Conservation (phyloP, 1,284 basidiomycete genomes). For the Leccinum huronense region DNA sequence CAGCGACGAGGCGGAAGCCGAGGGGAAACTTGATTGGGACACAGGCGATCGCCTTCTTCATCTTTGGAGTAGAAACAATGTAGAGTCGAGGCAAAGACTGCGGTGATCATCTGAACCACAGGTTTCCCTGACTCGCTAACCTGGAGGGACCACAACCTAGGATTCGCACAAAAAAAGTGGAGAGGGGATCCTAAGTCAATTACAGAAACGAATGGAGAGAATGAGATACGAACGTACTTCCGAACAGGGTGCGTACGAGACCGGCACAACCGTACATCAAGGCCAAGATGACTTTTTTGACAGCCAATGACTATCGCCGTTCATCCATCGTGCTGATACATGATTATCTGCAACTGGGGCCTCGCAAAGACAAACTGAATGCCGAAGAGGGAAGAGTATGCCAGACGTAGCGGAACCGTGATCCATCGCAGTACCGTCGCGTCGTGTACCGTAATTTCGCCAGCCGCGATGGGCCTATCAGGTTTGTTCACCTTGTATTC, state of each 20-base stretch:
- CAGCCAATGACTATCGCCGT: constrained; percentile 37
- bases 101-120: constrained; percentile 26
- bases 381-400: constrained; percentile 36
- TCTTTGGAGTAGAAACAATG: constrained; percentile 45
- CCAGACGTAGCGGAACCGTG: constrained; percentile 35
- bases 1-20: constrained; percentile 25
- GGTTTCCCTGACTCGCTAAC: constrained; percentile 25
- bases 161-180: neutral
- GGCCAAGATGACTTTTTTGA: constrained; percentile 39
- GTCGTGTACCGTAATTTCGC: constrained; percentile 34
- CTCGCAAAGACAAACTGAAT: constrained; percentile 33
- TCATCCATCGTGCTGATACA: constrained; percentile 38
- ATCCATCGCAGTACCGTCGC: constrained; percentile 40
- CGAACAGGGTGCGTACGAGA: constrained; percentile 39
- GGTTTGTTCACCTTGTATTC: constrained; percentile 45
- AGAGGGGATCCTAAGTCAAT: neutral
- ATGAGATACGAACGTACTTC: constrained; percentile 27
- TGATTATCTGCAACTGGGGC: constrained; percentile 32
- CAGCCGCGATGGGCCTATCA: constrained; percentile 40
- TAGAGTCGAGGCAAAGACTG: constrained; percentile 36
- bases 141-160: constrained; percentile 17
- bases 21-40: constrained; percentile 38
- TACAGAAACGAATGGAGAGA: neutral
- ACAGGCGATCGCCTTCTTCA: constrained; percentile 35
- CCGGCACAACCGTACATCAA: constrained; percentile 40